Percentiles rank a stretch among this genome's conserved stretches.
phyloP scores from a whole-genome alignment of 306 rosid species.

The Acacia acuminata region DNA sequence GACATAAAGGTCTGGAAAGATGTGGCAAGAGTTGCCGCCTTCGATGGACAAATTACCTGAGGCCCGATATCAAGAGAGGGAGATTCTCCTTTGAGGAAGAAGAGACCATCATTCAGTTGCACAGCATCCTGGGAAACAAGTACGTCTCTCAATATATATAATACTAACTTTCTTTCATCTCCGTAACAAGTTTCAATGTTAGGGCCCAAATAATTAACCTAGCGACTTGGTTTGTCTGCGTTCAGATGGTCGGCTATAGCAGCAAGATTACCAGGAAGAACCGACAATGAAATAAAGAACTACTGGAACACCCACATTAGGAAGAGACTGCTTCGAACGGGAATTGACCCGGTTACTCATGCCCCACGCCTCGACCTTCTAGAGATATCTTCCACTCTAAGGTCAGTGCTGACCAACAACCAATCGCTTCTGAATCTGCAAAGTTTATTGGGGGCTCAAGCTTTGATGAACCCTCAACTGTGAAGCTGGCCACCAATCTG shows the following conservation, averaged over 20 bases:
- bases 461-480: slow-evolving; percentile 62
- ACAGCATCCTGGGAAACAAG: slow-evolving; percentile 90
- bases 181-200: neutral
- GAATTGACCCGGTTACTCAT: slow-evolving; percentile 92
- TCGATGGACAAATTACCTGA: slow-evolving; percentile 88
- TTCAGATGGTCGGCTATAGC: slow-evolving; percentile 95
- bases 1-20: slow-evolving; percentile 62
- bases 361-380: slow-evolving; percentile 82
- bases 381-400: slow-evolving; percentile 66
- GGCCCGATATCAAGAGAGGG: slow-evolving; percentile 96
- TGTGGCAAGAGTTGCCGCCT: slow-evolving; percentile 99
- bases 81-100: slow-evolving; percentile 95
- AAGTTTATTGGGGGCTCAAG: slow-evolving; percentile 56
- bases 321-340: slow-evolving; percentile 75
- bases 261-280: slow-evolving; percentile 84
- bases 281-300: slow-evolving; percentile 91
- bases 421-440: slow-evolving; percentile 59
- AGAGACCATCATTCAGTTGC: slow-evolving; percentile 85
- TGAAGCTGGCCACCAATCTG: slow-evolving; percentile 52
- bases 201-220: neutral
- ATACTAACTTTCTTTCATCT: neutral
- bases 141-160: slow-evolving; percentile 32
- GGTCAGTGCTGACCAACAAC: slow-evolving; percentile 50
- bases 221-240: neutral
- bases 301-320: slow-evolving; percentile 93